These are phyloP conservation scores for Cryptosporidium ubiquitum DNA, from an alignment of 169 alveolate species.

Conservation along the genomic window DNA sequence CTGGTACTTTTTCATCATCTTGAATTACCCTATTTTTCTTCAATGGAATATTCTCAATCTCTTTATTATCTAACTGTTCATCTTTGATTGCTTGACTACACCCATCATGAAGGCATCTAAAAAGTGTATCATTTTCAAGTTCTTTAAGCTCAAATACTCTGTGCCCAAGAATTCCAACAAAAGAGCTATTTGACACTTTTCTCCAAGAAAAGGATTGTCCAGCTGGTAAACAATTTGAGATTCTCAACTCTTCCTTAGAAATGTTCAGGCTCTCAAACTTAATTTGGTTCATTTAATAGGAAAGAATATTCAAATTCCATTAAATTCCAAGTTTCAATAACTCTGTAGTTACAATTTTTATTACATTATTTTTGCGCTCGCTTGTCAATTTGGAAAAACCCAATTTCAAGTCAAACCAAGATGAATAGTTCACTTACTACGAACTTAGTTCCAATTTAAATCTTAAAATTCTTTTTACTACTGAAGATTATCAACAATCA, in stretches of 20 bases:
- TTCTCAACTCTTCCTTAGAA: conserved; percentile 39
- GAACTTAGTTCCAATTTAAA: background rate
- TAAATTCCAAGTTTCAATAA: background rate
- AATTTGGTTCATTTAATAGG: background rate
- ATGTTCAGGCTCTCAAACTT: conserved; percentile 31
- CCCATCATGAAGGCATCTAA: conserved; percentile 48
- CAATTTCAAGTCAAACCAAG: background rate
- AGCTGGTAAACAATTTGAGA: conserved; percentile 63
- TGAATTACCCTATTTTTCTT: conserved; percentile 13
- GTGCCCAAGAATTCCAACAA: conserved; percentile 70
- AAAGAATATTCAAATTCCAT: background rate
- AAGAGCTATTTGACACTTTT: conserved; percentile 11
- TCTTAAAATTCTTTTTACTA: too few species aligned
- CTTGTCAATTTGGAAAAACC: background rate
- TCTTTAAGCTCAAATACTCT: conserved; percentile 61
- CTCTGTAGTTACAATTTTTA: background rate
- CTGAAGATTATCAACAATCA: background rate
- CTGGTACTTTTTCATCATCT: background rate
- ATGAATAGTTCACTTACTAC: too few species aligned
- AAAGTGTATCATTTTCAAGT: conserved; percentile 37
- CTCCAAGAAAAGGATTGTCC: conserved; percentile 73
- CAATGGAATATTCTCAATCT: conserved; percentile 29
- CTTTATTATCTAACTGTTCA: background rate
- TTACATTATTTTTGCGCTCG: background rate
- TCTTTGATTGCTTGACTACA: background rate